Base-by-base conservation (phyloP, 1,139 yeast genomes). In the Blastobotrys niveus region DNA sequence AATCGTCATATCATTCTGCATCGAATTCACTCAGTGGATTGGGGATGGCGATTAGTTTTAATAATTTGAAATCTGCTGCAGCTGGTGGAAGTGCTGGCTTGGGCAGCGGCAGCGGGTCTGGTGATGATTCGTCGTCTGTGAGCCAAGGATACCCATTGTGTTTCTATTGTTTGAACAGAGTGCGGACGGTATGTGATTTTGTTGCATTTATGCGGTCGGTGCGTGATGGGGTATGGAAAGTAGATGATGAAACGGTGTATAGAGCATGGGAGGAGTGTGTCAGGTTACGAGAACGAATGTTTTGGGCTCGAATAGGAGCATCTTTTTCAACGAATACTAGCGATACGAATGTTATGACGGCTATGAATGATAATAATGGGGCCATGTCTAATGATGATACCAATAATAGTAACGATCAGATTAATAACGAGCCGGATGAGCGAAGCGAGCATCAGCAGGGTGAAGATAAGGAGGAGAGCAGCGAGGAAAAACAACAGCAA, bases 251-350 rank as follows among this genome's bases (percentile, higher is more conserved):
- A 22, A 54, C 54, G 27, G 66, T 72, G 49, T 75, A 77, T 3
- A 79, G 85, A 82, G 76, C 77, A 2, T 80, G 85, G 84, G 66
- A 72, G 20, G 84, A 79, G 54, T 62, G 79, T 38, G 67, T 75
- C 31, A 69, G 77, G 52, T 61, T 80, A 20, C 70, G 83, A 47
- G 74, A 75, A 25, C 75, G 77, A 51, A 71, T 88, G 54, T 86
- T 83, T 64, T 89, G 94, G 91, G 73, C 93, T n/a, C 79, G 87
- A 52, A 64, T 82, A 25, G 97, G 97, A 1, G 70, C 64, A 8
- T 49, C 54, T 9, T 60, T 58, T 44, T 48, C 53, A 24, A 8
- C 27, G 27, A 8, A 8, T 24, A 12, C 12, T 12, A 12, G 27
- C 27, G n/a, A n/a, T n/a, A n/a, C n/a, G n/a, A n/a, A n/a, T n/a